Conservation (phyloP, 2,329 filamentous ascomycete genomes). For the Colletotrichum sp. region DNA sequence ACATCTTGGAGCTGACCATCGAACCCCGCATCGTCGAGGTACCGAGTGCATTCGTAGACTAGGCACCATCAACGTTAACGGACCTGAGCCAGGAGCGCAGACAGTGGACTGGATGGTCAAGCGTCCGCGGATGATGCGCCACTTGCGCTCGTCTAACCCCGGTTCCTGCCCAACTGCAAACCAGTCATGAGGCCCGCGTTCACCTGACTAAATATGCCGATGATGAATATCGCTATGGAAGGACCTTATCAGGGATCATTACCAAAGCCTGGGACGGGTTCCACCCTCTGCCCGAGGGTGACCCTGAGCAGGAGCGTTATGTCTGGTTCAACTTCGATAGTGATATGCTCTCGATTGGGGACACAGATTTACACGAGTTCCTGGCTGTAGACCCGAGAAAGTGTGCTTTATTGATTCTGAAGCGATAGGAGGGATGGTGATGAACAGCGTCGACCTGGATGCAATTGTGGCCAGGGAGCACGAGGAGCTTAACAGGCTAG, state of each 20-base stretch:
- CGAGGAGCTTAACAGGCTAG: neutral
- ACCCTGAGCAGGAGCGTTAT: neutral
- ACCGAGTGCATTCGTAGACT: neutral
- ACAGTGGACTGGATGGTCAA: neutral
- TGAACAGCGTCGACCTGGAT: neutral
- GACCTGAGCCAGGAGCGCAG: neutral
- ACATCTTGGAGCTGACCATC: neutral
- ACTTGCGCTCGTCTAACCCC: neutral
- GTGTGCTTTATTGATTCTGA: neutral
- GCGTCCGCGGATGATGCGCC: neutral
- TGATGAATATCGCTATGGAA: neutral
- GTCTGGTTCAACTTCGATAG: neutral
- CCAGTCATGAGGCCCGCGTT: neutral
- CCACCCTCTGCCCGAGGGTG: neutral
- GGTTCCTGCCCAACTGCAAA: neutral
- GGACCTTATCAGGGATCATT: neutral
- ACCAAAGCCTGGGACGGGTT: neutral
- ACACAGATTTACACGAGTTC: neutral
- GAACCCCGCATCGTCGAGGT: slow-evolving; percentile 1
- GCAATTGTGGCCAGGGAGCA: neutral
- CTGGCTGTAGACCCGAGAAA: neutral
- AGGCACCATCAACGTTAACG: neutral
- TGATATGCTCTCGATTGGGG: neutral
- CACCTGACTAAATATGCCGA: neutral
- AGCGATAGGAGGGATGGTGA: neutral